Conservation (phyloP, 306 rosid species). For the Abrus pulchellus region DNA sequence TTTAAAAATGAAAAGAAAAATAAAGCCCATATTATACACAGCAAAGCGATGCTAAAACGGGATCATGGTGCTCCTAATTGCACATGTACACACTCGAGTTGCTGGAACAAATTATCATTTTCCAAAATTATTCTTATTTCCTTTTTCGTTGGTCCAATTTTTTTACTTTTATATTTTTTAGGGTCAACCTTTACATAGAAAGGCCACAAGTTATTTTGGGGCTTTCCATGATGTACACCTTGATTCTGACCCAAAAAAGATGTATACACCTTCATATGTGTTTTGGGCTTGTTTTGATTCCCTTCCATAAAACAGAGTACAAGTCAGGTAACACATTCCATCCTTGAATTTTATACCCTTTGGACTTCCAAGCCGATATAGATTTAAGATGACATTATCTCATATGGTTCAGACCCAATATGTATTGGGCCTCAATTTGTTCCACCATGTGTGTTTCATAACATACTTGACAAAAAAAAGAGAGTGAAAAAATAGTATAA, state of each 20-base stretch:
- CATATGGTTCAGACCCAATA: background rate
- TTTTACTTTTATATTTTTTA: too few species aligned
- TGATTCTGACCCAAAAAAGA: background rate
- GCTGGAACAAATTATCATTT: constrained; percentile 31
- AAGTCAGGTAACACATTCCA: background rate
- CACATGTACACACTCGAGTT: constrained; percentile 66
- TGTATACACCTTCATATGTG: too few species aligned
- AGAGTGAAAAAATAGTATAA: background rate
- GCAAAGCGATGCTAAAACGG: constrained; percentile 49
- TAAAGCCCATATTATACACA: constrained; percentile 34
- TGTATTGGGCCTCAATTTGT: background rate
- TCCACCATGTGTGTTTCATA: background rate
- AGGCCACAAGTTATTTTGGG: background rate
- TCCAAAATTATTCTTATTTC: background rate
- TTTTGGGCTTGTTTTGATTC: background rate
- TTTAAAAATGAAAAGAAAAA: constrained; percentile 39
- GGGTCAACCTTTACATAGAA: background rate
- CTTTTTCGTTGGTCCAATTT: background rate
- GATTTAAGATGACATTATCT: background rate
- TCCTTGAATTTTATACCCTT: background rate
- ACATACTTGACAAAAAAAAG: background rate
- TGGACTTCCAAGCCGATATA: background rate
- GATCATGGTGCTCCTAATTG: constrained; percentile 54
- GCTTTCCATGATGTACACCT: background rate
- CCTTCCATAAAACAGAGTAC: background rate